phyloP scores from a whole-genome alignment of 2,329 filamentous ascomycete species.

The Talaromyces atroroseus region DNA sequence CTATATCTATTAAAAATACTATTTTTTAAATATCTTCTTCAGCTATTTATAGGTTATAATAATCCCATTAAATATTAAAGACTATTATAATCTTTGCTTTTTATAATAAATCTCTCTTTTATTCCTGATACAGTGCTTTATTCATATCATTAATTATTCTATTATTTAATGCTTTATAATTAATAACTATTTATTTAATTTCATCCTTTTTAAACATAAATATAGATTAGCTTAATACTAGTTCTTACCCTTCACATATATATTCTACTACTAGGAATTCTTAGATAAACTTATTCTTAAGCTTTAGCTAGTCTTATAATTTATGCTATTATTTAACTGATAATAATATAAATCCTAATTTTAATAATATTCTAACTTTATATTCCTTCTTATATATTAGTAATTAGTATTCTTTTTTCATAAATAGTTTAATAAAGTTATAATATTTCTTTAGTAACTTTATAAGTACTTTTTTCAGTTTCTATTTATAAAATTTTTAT shows the following conservation, averaged over 20 bases:
- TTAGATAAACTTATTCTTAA: conserved; percentile 2
- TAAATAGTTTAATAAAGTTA: no score
- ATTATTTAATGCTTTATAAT: not conserved
- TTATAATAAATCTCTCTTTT: no score
- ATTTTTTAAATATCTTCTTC: conserved; percentile 1
- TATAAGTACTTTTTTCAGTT: not conserved
- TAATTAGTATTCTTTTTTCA: not conserved
- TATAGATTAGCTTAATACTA: not conserved
- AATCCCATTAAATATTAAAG: no score
- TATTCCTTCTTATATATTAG: not conserved
- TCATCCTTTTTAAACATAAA: not conserved
- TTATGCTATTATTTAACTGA: not conserved
- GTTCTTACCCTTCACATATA: not conserved
- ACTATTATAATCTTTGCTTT: no score
- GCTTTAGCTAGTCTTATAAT: not conserved
- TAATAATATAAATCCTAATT: not conserved
- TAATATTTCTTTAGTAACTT: not conserved
- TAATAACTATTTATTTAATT: not conserved
- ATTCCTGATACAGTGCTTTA: no score
- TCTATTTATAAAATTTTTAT: not conserved
- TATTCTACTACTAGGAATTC: not conserved
- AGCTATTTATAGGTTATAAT: no score
- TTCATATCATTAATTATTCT: no score
- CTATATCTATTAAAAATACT: not conserved
- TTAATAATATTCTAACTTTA: not conserved